Evolutionary conservation across 345 rosid species (phyloP).

Genomic region (Lumnitzera racemosa): DNA sequence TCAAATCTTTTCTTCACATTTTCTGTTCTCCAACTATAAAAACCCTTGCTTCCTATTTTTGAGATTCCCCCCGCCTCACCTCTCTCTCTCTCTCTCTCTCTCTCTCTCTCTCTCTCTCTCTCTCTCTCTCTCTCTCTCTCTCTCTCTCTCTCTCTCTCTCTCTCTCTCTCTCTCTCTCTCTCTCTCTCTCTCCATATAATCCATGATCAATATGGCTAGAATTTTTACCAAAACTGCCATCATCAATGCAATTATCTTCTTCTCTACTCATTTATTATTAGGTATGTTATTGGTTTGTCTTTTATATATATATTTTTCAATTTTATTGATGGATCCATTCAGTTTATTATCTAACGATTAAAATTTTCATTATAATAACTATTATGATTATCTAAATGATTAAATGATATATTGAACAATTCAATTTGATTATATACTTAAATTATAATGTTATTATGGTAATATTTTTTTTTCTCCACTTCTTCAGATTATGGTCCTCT

Average conservation of each 20-base stretch:
- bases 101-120: no score
- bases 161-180: no score
- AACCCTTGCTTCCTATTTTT: background rate
- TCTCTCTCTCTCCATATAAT: no score
- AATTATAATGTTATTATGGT: background rate
- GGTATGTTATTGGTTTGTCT: conserved; percentile 1
- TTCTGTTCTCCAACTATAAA: conserved; percentile 5
- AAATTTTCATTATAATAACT: background rate
- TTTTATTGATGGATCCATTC: background rate
- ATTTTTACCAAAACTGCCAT: background rate
- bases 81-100: conserved; percentile 1
- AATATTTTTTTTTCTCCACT: background rate
- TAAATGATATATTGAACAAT: background rate
- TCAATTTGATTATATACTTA: background rate
- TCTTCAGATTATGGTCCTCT: conserved; percentile 1
- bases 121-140: no score
- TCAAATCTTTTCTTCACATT: background rate
- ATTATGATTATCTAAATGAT: background rate
- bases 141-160: conserved; percentile 1
- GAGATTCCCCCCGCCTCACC: background rate
- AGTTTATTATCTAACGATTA: background rate
- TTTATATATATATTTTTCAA: background rate
- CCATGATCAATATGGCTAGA: background rate
- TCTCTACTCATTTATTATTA: background rate
- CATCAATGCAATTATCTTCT: background rate